Evolutionary conservation across 139 green algal species (phyloP), one percentile per base, ranked within the genome.

Genomic region (Chlorella ohadii): DNA sequence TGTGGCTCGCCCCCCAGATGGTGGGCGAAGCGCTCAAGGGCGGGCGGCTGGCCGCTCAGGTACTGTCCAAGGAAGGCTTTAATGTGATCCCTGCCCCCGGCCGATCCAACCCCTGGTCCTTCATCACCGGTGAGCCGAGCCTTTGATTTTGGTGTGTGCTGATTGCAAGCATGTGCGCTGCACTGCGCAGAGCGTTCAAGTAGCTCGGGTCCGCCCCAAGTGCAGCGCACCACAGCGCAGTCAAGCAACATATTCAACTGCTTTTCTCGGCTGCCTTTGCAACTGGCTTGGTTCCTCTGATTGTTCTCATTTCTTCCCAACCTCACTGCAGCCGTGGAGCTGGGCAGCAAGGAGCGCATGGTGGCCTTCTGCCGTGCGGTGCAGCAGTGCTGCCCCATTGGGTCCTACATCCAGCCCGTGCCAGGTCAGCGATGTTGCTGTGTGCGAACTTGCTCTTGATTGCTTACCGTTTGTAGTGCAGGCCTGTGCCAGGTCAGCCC

Each of bases 1-100:
- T 82, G 25, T 82, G 76, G 76, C 76, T 82, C 7, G 76, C 91
- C 0, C 95, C 97, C 0, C 92, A 97, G 81, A 96, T 93, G 74
- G 96, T 97, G 27, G 97, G 95, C 0, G 97, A 99, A 85, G 95
- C 95, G 25, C 83, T 98, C 64, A 99, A 99, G 85, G 94, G 95
- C 28, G 96, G 95, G 0, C 85, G 95, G 5, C 92, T 99, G 28
- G 88, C 96, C 31, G 96, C 96, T 0, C 81, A 94, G 34, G 90
- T 93, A 39, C 86, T 97, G 79, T 56, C 72, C 16, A 67, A 87
- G 22, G 83, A 90, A 36, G 95, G 95, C 59, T 96, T 82, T 64
- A 86, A 51, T 20, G 92, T 94, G 28, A 82, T 91, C 4, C 93
- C 93, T 38, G 81, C 67, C 22, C 78, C 89, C 2, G 61, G 73